Percentiles rank a stretch among this genome's conserved stretches.
Evolutionary conservation across 257 asterid species (phyloP).

Genomic region (Petunia axillaris): DNA sequence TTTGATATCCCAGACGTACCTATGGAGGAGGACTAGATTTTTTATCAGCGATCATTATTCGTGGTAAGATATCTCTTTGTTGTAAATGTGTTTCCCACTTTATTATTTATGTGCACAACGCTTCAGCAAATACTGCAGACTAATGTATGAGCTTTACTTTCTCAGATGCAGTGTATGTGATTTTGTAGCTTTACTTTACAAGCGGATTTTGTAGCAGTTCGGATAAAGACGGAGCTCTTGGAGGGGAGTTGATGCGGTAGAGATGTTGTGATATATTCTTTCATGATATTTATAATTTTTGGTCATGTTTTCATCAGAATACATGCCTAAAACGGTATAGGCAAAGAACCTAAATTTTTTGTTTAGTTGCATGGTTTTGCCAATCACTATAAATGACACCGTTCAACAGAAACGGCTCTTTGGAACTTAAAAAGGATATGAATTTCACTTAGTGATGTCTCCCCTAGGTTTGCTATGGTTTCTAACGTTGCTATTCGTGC

Average conservation of each 20-base stretch:
- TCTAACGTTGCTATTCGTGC: too few relatives aligned
- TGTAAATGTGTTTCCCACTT: constrained; percentile 22
- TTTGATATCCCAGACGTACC: constrained; percentile 89
- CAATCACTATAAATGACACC: too few relatives aligned
- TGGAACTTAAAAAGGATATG: too few relatives aligned
- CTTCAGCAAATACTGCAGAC: neutral
- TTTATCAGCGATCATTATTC: neutral
- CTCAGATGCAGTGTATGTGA: constrained; percentile 1
- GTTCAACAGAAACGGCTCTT: too few relatives aligned
- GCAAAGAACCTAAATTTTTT: neutral
- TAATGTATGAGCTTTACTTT: neutral
- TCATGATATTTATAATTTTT: neutral
- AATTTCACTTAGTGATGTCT: too few relatives aligned
- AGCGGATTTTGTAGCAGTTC: neutral
- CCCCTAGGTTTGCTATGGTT: too few relatives aligned
- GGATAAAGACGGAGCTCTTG: neutral
- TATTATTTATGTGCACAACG: neutral
- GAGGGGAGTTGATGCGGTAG: neutral
- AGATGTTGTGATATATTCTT: constrained; percentile 9
- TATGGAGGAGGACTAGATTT: constrained; percentile 82
- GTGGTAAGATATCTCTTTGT: neutral
- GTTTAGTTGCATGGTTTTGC: neutral
- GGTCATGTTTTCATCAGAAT: neutral
- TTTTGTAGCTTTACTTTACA: neutral
- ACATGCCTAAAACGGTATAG: neutral